Evolutionary conservation across 1,139 yeast genomes (phyloP), one percentile per base, ranked within the genome.

Genomic region (Geotrichum citri-aurantii): DNA sequence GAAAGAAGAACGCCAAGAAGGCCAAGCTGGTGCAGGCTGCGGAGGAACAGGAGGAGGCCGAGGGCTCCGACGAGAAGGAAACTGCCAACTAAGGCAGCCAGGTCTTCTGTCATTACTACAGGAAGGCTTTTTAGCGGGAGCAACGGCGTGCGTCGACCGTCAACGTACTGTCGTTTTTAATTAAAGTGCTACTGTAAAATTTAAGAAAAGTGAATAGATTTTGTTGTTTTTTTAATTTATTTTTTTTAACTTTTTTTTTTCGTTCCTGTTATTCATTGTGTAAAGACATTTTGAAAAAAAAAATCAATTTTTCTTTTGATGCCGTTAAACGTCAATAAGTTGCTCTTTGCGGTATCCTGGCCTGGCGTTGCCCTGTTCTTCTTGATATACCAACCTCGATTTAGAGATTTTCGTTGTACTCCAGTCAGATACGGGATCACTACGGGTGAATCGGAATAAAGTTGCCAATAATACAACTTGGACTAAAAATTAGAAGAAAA

Each of bases 391-490:
- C n/a, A n/a, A n/a, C n/a, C n/a, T 4, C 2, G 19, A n/a, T n/a
- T n/a, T 31, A 11, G 37, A 12, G 21, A n/a, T n/a, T 5, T 37
- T 37, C n/a, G 19, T n/a, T 14, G n/a, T 12, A 2, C 17, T 4
- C 17, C 14, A n/a, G n/a, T n/a, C 1, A 14, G 21, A 5, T 10
- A 4, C 26, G 33, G 19, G 27, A n/a, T 2, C 31, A 23, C 40
- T 50, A 51, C 42, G 68, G 73, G 64, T 81, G 86, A 48, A 89
- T 85, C 11, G 98, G 98, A 57, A 93, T 91, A 70, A 93, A 93
- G 70, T 93, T 93, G 1, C 98, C 99, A 31, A 93, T 95, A 52
- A 93, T 93, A 74, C 97, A 91, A 72, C 96, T 88, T 23, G 99
- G 99, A 42, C 63, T 55, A 51, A 27, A 44, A 24, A n/a, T 12